phyloP scores from a whole-genome alignment of 805 yeast genomes.

The Hemisphaericaspora nanyangensis region DNA sequence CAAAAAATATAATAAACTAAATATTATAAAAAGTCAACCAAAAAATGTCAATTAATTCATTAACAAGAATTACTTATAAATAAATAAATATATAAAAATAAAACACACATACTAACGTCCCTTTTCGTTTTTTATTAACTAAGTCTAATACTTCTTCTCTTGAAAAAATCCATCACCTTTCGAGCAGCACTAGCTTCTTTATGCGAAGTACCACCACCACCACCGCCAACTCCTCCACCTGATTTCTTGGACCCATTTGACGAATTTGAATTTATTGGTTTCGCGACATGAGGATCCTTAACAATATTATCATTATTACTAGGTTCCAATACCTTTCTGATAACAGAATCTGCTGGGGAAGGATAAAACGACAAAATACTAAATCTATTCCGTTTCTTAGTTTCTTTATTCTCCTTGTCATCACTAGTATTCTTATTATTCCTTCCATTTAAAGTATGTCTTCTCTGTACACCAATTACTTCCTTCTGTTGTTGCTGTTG shows the following conservation, averaged over 20 bases:
- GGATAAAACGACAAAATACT: slow-evolving; percentile 42
- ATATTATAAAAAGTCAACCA: no score
- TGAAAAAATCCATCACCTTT: slow-evolving; percentile 74
- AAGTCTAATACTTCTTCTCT: slow-evolving; percentile 50
- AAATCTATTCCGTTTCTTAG: slow-evolving; percentile 39
- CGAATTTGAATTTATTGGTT: slow-evolving; percentile 24
- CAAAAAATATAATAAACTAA: no score
- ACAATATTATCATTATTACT: slow-evolving; percentile 24
- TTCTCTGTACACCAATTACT: no score
- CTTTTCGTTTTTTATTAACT: no score
- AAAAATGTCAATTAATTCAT: no score
- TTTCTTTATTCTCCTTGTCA: slow-evolving; percentile 20
- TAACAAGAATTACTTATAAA: no score
- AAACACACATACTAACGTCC: no score
- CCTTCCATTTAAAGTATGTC: slow-evolving; percentile 1
- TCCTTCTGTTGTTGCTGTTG: background rate
- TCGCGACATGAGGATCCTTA: slow-evolving; percentile 14
- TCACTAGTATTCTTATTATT: slow-evolving; percentile 10
- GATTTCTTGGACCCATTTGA: slow-evolving; percentile 25
- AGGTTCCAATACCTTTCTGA: slow-evolving; percentile 29
- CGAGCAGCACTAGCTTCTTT: slow-evolving; percentile 73
- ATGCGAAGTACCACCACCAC: slow-evolving; percentile 12
- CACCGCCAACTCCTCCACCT: slow-evolving; percentile 14
- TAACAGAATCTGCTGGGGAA: background rate
- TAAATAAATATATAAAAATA: no score